Evolutionary conservation across 768 basidiomycete genomes (phyloP).

Genomic region (Rhizopogon vinicolor): DNA sequence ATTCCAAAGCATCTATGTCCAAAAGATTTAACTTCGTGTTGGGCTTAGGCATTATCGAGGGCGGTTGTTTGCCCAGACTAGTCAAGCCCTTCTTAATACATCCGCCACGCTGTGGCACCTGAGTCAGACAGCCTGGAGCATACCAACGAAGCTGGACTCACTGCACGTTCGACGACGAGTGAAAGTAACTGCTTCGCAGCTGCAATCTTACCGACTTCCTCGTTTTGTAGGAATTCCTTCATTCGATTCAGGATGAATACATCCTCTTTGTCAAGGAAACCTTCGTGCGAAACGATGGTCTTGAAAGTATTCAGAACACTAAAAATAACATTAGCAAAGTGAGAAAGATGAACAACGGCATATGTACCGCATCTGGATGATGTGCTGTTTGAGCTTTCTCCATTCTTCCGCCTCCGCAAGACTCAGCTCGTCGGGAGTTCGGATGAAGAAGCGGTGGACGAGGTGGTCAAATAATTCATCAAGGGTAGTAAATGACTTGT

Average conservation of each 20-base stretch:
- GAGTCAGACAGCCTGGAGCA: slow-evolving; percentile 10
- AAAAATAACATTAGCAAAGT: slow-evolving; percentile 1
- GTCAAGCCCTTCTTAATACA: slow-evolving; percentile 53
- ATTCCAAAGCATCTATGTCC: slow-evolving; percentile 85
- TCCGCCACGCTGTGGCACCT: slow-evolving; percentile 39
- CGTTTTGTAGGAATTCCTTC: slow-evolving; percentile 69
- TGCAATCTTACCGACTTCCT: slow-evolving; percentile 58
- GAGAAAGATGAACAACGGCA: slow-evolving; percentile 17
- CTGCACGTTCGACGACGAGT: slow-evolving; percentile 68
- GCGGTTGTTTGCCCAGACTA: slow-evolving; percentile 57
- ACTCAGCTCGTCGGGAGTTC: slow-evolving; percentile 63
- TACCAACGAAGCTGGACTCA: slow-evolving; percentile 35
- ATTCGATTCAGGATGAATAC: slow-evolving; percentile 76
- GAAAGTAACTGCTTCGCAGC: slow-evolving; percentile 73
- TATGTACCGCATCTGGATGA: slow-evolving; percentile 77
- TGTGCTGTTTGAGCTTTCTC: slow-evolving; percentile 79
- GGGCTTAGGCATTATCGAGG: slow-evolving; percentile 69
- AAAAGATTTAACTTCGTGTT: slow-evolving; percentile 72
- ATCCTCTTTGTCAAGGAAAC: slow-evolving; percentile 85
- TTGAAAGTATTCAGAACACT: slow-evolving; percentile 88
- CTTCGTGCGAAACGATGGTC: slow-evolving; percentile 80
- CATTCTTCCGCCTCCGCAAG: slow-evolving; percentile 68
- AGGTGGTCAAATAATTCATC: slow-evolving; percentile 82
- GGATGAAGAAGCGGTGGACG: slow-evolving; percentile 73
- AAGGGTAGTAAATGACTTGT: slow-evolving; percentile 87